A percentile compares a stretch with the other conserved stretches of the same genome.
Conservation (phyloP, 208 protist species). For the Crithidia expoeki region DNA sequence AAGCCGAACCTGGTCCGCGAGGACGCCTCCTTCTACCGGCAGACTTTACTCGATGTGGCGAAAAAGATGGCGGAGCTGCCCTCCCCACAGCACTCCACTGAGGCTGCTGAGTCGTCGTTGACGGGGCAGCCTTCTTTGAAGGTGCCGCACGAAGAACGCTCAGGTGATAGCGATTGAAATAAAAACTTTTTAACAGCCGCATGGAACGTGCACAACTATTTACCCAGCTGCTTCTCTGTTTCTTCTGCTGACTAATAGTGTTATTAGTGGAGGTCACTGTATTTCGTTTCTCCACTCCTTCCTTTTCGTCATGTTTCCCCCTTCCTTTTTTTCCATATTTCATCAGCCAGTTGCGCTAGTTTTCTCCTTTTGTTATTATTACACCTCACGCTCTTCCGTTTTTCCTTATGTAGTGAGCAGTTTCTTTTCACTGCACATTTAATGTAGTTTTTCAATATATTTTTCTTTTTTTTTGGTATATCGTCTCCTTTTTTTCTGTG, state of each 20-base stretch:
- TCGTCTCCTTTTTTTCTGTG: not conserved
- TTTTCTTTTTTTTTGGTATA: not conserved
- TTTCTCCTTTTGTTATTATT: not conserved
- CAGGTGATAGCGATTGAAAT: no score
- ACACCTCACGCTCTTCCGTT: not conserved
- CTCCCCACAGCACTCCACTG: not conserved
- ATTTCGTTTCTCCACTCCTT: not conserved
- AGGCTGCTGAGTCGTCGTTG: not conserved
- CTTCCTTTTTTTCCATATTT: not conserved
- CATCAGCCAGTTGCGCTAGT: not conserved
- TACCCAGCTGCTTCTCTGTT: not conserved
- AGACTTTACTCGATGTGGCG: slow-evolving; percentile 16
- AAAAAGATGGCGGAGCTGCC: slow-evolving; percentile 10
- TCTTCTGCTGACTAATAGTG: not conserved
- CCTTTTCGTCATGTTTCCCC: not conserved
- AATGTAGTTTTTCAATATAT: not conserved
- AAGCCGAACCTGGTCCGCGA: slow-evolving; percentile 1
- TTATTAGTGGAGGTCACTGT: no score
- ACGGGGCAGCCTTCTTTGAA: not conserved
- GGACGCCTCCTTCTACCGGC: slow-evolving; percentile 23
- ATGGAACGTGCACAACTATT: no score
- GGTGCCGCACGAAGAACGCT: not conserved
- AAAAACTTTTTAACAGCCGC: no score
- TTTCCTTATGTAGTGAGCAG: not conserved
- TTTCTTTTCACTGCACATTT: not conserved